These are phyloP conservation scores for Sicyos baderoa DNA, from an alignment of 306 rosid genomes.

Conservation along the genomic window DNA sequence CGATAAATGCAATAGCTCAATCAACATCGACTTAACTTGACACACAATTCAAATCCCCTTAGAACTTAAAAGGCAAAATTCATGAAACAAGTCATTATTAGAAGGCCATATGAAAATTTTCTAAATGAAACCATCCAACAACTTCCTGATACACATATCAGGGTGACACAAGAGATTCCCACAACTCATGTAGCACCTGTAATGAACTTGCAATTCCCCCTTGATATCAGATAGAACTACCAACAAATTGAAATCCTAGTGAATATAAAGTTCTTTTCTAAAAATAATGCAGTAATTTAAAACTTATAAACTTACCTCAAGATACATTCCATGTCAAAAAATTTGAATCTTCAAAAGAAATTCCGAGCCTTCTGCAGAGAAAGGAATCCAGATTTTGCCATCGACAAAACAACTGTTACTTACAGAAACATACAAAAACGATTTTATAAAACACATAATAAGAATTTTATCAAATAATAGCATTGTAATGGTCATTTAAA, in stretches of 20 bases:
- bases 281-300: neutral
- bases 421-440: neutral
- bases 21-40: no score
- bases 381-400: neutral
- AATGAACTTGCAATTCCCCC: neutral
- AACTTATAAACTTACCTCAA: neutral
- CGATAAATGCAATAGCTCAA: no score
- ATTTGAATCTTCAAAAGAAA: neutral
- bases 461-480: neutral
- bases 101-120: neutral
- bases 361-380: neutral
- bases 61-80: no score
- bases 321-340: neutral
- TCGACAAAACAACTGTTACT: neutral
- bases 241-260: neutral
- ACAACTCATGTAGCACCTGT: neutral
- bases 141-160: neutral
- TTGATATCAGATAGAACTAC: neutral
- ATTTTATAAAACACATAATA: neutral
- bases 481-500: neutral
- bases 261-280: neutral
- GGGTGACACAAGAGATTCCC: neutral
- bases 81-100: neutral
- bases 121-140: neutral
- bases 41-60: no score